Conservation (phyloP, 176 grass and related monocot species). For the Urochloa ruziziensis region DNA sequence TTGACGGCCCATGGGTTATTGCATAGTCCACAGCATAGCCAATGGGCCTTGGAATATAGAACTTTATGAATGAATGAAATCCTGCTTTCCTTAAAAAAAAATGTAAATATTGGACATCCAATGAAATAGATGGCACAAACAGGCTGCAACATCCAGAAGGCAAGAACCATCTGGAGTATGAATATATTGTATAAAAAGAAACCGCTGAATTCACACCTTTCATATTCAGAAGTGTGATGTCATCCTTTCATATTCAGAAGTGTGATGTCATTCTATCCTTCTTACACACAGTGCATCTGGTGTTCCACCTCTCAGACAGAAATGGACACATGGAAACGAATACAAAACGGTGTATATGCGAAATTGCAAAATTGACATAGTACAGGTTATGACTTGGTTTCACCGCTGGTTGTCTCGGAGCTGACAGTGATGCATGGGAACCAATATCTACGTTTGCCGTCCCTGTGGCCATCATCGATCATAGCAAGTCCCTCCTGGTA, state of each 20-base stretch:
- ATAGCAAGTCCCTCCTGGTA: slow-evolving; percentile 91
- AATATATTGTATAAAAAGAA: neutral
- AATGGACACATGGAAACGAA: neutral
- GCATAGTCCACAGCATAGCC: neutral
- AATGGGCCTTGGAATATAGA: neutral
- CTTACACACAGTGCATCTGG: neutral
- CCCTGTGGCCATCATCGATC: slow-evolving; percentile 94
- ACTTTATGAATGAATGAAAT: no score
- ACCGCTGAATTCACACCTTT: neutral
- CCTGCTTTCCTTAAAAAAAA: neutral
- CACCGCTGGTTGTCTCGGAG: slow-evolving; percentile 38
- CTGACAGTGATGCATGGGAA: slow-evolving; percentile 84
- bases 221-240: neutral
- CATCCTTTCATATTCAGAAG: neutral
- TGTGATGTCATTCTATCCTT: neutral
- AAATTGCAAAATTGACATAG: neutral
- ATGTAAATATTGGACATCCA: neutral
- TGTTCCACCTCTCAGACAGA: neutral
- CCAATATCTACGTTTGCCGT: slow-evolving; percentile 81
- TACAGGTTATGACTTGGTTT: slow-evolving; percentile 19
- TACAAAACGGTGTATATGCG: neutral
- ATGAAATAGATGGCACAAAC: neutral
- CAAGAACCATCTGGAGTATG: neutral
- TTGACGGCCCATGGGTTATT: neutral
- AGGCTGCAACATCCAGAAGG: neutral